Evolutionary conservation across 225 moss, liverwort and hornwort species (phyloP).

Genomic region (Climacium dendroides): DNA sequence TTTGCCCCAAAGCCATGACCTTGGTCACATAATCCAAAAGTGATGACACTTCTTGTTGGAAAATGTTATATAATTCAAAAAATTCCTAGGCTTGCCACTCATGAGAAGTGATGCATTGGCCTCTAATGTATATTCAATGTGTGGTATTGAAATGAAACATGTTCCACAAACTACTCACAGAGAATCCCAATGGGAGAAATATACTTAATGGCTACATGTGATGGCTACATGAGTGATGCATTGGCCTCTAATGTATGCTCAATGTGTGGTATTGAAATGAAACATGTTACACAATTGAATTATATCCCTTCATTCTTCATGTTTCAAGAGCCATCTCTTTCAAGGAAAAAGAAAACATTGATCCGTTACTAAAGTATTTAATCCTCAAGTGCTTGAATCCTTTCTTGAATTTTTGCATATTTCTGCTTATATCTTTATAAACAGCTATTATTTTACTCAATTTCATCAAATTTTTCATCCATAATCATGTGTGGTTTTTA

Average conservation of each 20-base stretch:
- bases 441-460: no score
- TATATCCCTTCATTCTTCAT: neutral
- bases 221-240: no score
- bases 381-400: no score
- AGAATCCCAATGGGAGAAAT: neutral
- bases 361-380: fast-evolving
- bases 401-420: no score
- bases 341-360: neutral
- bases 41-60: neutral
- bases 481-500: no score
- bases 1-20: fast-evolving
- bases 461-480: no score
- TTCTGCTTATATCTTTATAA: no score
- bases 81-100: neutral
- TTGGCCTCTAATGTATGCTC: no score
- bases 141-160: neutral
- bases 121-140: neutral
- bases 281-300: no score
- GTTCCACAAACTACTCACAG: no score
- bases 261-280: no score
- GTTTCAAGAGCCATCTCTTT: fast-evolving
- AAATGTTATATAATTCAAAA: neutral
- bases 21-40: neutral
- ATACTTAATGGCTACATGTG: neutral
- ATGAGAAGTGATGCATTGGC: neutral